Base-by-base conservation (phyloP, 1,139 yeast species). In the Pichia sorboxylosa region DNA sequence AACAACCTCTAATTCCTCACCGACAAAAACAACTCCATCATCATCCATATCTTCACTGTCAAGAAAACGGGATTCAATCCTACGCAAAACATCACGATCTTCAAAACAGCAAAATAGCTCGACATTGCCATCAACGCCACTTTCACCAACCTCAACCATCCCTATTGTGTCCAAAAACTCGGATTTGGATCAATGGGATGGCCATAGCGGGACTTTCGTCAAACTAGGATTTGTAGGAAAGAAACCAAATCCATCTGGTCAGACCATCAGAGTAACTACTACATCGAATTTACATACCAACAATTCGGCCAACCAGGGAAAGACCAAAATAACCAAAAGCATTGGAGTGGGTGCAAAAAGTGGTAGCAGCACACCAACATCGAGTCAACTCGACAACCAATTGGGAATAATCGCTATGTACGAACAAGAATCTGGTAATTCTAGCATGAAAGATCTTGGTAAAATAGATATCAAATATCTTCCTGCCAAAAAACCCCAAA, bases 211-310 rank as follows among this genome's bases (percentile, higher is more conserved):
- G 11, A 43, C 46, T 20, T 52, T 51, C 35, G 56, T 49, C 30
- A 51, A 51, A 25, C 21, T 51, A 14, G 55, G 55, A 0, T 54
- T 53, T 5, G 55, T 51, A 18, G 55, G 55, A 11, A 48, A 45
- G 26, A 42, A 43, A 15, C 55, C 55, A 1, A 48, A 46, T 6
- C 54, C 55, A 1, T 37, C 49, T 4, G 56, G 56, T 13, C 47
- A 40, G 9, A 52, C 56, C 3, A 52, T 52, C 14, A 47, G 55
- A 1, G 56, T 52, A 17, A 40, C 41, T 7, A 50, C 56, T 2
- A 44, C 43, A n/a, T 49, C 55, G 2, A 44, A 48, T 11, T 35
- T 51, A 8, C 51, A 48, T 24, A 16, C 33, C 9, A 14, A 11
- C 13, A 28, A 11, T 20, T 11, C 13, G 13, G 10, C 25, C 6